A percentile compares a stretch with the other conserved stretches of the same genome.
Evolutionary conservation across 345 rosid species (phyloP).

Genomic region (Populus euphratica): DNA sequence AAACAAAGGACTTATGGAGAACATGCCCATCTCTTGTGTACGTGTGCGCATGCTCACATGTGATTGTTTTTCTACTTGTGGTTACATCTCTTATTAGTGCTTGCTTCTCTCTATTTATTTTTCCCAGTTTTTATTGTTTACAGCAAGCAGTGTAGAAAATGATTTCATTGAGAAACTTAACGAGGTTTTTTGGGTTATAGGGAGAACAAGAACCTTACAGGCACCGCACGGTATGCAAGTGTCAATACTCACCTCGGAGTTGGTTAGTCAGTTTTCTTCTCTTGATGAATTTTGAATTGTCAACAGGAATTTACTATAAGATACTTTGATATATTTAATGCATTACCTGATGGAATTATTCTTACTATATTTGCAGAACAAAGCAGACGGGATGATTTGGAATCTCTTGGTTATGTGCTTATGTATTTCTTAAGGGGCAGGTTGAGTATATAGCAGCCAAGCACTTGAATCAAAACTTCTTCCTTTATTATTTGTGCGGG

Average conservation of each 20-base stretch:
- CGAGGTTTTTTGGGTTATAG: constrained; percentile 36
- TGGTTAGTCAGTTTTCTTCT: constrained; percentile 46
- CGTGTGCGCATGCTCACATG: neutral
- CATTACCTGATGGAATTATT: constrained; percentile 1
- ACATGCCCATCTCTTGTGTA: neutral
- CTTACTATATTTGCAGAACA: constrained; percentile 57
- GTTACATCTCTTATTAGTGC: neutral
- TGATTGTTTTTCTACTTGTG: neutral
- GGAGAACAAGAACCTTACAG: constrained; percentile 97
- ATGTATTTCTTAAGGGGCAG: constrained; percentile 98
- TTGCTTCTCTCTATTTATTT: neutral
- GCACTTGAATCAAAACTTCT: neutral
- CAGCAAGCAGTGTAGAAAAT: neutral
- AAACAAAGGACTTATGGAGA: neutral
- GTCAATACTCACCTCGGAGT: constrained; percentile 96
- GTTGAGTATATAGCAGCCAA: constrained; percentile 30
- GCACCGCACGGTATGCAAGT: constrained; percentile 97
- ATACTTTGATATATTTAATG: neutral
- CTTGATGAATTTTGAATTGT: neutral
- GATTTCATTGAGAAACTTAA: neutral
- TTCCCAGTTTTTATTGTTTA: neutral
- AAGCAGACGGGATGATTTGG: constrained; percentile 99
- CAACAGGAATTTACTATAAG: neutral
- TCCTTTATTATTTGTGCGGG: neutral
- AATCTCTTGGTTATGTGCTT: constrained; percentile 95